Evolutionary conservation across 2,329 filamentous ascomycete genomes (phyloP).

Genomic region (Eutypella sp.): DNA sequence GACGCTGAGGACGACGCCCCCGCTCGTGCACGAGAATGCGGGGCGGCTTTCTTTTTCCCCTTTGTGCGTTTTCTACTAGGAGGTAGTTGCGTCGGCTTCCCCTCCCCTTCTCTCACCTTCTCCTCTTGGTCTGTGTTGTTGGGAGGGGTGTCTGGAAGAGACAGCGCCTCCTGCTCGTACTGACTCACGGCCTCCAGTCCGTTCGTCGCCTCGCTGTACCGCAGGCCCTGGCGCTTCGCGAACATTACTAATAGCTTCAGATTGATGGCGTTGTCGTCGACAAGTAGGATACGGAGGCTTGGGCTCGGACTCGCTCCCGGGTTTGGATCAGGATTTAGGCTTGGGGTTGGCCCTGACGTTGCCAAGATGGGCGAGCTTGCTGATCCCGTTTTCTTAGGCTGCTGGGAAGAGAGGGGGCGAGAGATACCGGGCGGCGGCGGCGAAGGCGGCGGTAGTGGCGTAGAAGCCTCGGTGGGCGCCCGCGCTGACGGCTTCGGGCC

Average conservation of each 20-base stretch:
- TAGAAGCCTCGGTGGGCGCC: too few relatives aligned
- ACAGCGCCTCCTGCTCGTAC: slow-evolving; percentile 28
- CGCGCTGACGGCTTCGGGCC: too few relatives aligned
- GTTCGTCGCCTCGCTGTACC: slow-evolving; percentile 38
- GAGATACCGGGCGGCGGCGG: neutral
- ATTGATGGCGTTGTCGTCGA: slow-evolving; percentile 40
- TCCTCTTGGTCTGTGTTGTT: slow-evolving; percentile 3
- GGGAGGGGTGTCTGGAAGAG: slow-evolving; percentile 7
- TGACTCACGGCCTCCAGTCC: slow-evolving; percentile 42
- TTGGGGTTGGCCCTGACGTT: too few relatives aligned
- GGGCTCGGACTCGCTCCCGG: slow-evolving; percentile 1
- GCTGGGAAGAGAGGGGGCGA: neutral
- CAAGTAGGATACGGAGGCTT: slow-evolving; percentile 27
- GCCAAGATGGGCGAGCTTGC: too few relatives aligned
- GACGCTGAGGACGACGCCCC: neutral
- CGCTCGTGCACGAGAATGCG: too few relatives aligned
- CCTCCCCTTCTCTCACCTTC: too few relatives aligned
- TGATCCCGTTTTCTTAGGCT: too few relatives aligned
- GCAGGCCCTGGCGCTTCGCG: slow-evolving; percentile 36
- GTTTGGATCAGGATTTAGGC: neutral
- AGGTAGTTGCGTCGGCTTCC: too few relatives aligned
- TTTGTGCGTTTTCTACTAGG: too few relatives aligned
- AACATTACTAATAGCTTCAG: slow-evolving; percentile 37
- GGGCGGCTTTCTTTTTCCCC: too few relatives aligned
- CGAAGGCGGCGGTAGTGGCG: too few relatives aligned